These are phyloP conservation scores for Xylariaceae sp. DNA, from an alignment of 2,329 filamentous ascomycete species.

Conservation along the genomic window DNA sequence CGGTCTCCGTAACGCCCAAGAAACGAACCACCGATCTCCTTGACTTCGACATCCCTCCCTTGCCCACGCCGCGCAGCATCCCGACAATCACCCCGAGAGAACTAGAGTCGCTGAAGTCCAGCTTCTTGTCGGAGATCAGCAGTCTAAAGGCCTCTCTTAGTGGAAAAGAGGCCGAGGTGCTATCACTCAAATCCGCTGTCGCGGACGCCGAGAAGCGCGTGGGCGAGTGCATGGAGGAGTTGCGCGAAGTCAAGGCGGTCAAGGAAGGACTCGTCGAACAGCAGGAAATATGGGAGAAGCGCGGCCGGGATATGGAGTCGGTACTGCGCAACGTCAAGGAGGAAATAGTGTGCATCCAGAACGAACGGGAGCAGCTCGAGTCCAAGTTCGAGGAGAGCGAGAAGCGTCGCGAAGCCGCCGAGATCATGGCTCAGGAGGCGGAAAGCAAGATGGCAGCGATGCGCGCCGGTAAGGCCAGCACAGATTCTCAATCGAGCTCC, in stretches of 20 bases:
- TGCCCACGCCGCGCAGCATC: constrained; percentile 85
- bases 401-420: constrained; percentile 65
- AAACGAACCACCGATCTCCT: constrained; percentile 63
- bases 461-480: constrained; percentile 54
- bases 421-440: constrained; percentile 70
- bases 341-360: constrained; percentile 71
- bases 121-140: constrained; percentile 86
- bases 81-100: constrained; percentile 89
- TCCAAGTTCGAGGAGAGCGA: constrained; percentile 72
- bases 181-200: constrained; percentile 79
- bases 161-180: constrained; percentile 88
- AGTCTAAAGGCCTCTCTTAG: constrained; percentile 87
- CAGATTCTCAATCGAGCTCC: constrained; percentile 30
- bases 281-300: constrained; percentile 76
- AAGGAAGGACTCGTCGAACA: constrained; percentile 70
- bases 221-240: constrained; percentile 74
- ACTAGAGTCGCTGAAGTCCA: constrained; percentile 85
- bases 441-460: constrained; percentile 71
- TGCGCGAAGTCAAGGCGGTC: constrained; percentile 68
- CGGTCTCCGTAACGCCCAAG: constrained; percentile 41
- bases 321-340: constrained; percentile 75
- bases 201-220: constrained; percentile 88
- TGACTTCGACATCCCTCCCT: constrained; percentile 89
- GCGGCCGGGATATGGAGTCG: constrained; percentile 78
- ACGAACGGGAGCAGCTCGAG: constrained; percentile 74